phyloP scores from a whole-genome alignment of 345 rosid genomes.

The Linum tenue region DNA sequence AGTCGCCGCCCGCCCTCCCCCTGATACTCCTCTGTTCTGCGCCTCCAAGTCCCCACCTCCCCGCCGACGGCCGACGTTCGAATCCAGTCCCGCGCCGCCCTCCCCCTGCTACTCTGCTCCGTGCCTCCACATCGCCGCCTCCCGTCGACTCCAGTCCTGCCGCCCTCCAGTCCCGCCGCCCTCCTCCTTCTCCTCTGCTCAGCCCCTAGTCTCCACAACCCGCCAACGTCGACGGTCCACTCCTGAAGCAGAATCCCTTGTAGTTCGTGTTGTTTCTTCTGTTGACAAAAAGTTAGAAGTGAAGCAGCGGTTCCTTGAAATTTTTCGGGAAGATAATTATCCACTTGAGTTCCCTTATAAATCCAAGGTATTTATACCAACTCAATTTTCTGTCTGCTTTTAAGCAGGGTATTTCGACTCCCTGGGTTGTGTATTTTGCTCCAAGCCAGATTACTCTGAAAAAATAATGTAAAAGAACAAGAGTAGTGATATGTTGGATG shows the following conservation, averaged over 20 bases:
- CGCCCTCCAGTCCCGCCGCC: no score
- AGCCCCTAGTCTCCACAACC: no score
- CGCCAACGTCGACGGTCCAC: no score
- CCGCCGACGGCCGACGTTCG: no score
- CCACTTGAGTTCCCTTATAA: slow-evolving; percentile 88
- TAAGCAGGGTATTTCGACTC: not conserved
- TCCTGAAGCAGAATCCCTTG: slow-evolving; percentile 82
- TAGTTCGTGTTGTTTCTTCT: slow-evolving; percentile 92
- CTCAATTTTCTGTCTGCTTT: not conserved
- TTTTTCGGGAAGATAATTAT: slow-evolving; percentile 78
- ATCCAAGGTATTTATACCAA: slow-evolving; percentile 53
- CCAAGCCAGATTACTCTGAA: not conserved
- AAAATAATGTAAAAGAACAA: slow-evolving; percentile 1
- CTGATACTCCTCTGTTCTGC: no score
- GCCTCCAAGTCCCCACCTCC: no score
- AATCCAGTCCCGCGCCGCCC: no score
- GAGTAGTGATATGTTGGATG: not conserved
- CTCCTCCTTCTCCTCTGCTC: no score
- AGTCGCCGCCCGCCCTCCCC: no score
- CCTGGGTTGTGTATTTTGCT: not conserved
- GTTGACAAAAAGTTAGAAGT: slow-evolving; percentile 98
- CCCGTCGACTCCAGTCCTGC: no score
- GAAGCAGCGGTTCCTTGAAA: slow-evolving; percentile 90
- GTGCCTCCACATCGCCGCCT: no score
- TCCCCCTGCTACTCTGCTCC: no score